Base-by-base conservation (phyloP, 2,329 filamentous ascomycete genomes). In the Pestalotiopsis sp. region DNA sequence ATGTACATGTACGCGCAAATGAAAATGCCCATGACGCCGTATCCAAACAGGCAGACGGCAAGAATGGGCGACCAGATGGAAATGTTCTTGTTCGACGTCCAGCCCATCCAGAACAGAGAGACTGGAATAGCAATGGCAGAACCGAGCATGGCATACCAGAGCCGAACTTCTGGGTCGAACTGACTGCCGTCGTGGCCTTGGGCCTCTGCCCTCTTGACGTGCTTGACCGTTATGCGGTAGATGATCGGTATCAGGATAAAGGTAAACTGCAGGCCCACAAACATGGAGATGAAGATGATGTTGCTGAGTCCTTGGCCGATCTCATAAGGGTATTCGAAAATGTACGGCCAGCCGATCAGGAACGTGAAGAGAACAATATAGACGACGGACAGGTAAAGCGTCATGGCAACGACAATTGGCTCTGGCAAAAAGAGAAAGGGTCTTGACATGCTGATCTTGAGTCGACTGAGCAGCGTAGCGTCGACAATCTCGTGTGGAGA, bases 401-500 rank as follows among this genome's bases (percentile, higher is more conserved):
- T 81, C 69, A 87, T 79, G 4, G 84, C 76, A 6, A 83, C 73
- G 9, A 81, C 81, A 39, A 81, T 82, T 0, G 79, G 80, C 61
- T 82, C 81, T 0, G 75, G 77, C 1, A 79, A 66, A 75, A 82
- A 81, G 25, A 78, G 68, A 27, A 83, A 84, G 0, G 84, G 84
- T 0, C 84, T 75, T 2, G 79, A 79, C 72, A 81, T 81, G 56
- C 86, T 75, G 12, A 87, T 77, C 0, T 84, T 86, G 12, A 81
- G 78, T 2, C 81, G 75, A 62, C 91, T 86, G 4, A 89, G 89
- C 52, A 86, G 82, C 61, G 89, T 81, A 71, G 74, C 73, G 4
- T 72, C 71, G 3, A 88, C 77, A 66, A 86, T 87, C 77, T 92
- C 91, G 67, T 92, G 90, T 6, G 89, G 86, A 9, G 90, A 90